Evolutionary conservation across 2,329 filamentous ascomycete genomes (phyloP), one percentile per base, ranked within the genome.

Genomic region (Raffaelea deltoideospora): DNA sequence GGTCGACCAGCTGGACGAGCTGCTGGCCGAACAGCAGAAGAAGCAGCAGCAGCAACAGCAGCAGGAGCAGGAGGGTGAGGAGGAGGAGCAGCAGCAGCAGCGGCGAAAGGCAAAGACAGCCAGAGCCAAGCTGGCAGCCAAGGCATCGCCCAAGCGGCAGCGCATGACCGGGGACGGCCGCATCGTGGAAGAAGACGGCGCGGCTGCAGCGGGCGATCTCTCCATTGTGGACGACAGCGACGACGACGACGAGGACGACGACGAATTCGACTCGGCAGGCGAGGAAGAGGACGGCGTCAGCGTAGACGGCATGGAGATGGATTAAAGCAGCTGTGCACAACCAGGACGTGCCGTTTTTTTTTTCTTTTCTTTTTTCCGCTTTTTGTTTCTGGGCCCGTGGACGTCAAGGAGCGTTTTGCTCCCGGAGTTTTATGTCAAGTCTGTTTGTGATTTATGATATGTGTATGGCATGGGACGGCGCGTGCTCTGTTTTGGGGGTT

Each of bases 11-110:
- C 36, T 35, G 11, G 31, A 21, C 9, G 21, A 37, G 34, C 31
- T 33, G 53, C 8, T 70, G 69, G 17, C 63, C 64, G 18, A 61
- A 58, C 53, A 83, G 83, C 53, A 92, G 85, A 48, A 11, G 18
- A 11, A 21, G 26, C 35, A 36, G 29, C 35, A 35, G 23, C 37
- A 38, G 26, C 45, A 47, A 34, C 38, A 9, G 30, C n/a, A 30
- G n/a, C 7, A 17, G 29, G 37, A 37, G 29, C 37, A 36, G 24
- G 40, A 37, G 27, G 48, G 51, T 24, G 47, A 56, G 42, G 53
- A 51, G 45, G 47, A 50, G 42, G 43, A 46, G 35, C 39, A 8
- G 29, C 26, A 13, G 8, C 11, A 7, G 26, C 13, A 10, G 26
- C 7, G 26, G 10, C 7, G n/a, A 14, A 28, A 23, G 21, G n/a